Conservation (phyloP, 2,329 filamentous ascomycete species). For the Diaporthe citriasiana region DNA sequence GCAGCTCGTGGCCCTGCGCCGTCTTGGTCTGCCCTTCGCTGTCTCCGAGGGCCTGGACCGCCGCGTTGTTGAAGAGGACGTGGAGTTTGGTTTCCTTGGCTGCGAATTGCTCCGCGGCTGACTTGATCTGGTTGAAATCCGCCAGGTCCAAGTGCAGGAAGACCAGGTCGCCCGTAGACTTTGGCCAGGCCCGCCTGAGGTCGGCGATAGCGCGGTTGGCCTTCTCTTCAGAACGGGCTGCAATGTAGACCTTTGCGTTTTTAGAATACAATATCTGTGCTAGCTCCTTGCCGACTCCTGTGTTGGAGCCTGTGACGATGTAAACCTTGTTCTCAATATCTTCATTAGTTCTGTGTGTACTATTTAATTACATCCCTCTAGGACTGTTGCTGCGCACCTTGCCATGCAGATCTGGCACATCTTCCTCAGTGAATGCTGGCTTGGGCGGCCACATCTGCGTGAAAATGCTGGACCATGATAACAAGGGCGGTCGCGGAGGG, state of each 20-base stretch:
- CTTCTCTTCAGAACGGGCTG: constrained; percentile 54
- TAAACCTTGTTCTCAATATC: constrained; percentile 10
- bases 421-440: constrained; percentile 17
- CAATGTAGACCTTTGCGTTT: constrained; percentile 57
- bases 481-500: background rate
- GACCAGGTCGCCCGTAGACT: constrained; percentile 37
- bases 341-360: background rate
- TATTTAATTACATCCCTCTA: background rate
- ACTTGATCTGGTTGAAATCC: constrained; percentile 43
- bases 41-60: constrained; percentile 43
- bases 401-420: constrained; percentile 12
- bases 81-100: constrained; percentile 41
- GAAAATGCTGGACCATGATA: background rate
- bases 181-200: constrained; percentile 17
- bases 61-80: constrained; percentile 47
- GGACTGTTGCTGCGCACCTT: constrained; percentile 2
- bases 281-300: constrained; percentile 36
- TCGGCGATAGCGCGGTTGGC: constrained; percentile 43
- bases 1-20: constrained; percentile 45
- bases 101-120: constrained; percentile 41
- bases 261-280: constrained; percentile 34
- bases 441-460: constrained; percentile 28
- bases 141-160: constrained; percentile 44
- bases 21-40: constrained; percentile 34
- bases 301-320: constrained; percentile 39